A percentile compares a stretch with the other conserved stretches of the same genome.
phyloP scores from a whole-genome alignment of 768 basidiomycete species.

The Naganishia friedmannii region DNA sequence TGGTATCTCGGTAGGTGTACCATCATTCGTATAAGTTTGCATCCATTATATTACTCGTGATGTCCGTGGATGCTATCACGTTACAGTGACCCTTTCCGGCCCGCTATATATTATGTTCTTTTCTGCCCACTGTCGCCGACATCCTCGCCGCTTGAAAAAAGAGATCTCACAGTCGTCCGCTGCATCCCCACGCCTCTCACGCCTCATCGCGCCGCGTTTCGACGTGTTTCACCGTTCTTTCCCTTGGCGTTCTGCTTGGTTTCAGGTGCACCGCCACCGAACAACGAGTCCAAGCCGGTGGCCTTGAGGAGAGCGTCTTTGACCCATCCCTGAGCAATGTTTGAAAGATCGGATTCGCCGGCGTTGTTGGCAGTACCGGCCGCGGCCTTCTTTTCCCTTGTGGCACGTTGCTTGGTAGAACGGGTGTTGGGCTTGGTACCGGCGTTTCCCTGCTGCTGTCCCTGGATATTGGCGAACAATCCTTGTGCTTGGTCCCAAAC shows the following conservation, averaged over 20 bases:
- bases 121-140: no score
- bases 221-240: conserved; percentile 53
- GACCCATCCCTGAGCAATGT: conserved; percentile 32
- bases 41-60: conserved; percentile 51
- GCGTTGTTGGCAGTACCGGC: background rate
- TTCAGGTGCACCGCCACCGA: conserved; percentile 18
- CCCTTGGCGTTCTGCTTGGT: conserved; percentile 56
- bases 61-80: conserved; percentile 45
- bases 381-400: background rate
- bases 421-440: conserved; percentile 1
- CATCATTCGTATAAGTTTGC: background rate
- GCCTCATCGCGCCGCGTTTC: conserved; percentile 47
- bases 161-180: no score
- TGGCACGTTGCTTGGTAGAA: background rate
- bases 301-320: conserved; percentile 28
- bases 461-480: conserved; percentile 19
- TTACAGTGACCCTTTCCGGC: conserved; percentile 19
- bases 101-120: background rate
- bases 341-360: conserved; percentile 16
- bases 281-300: conserved; percentile 9
- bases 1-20: no score
- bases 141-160: no score
- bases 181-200: conserved; percentile 43
- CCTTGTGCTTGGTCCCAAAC: conserved; percentile 26
- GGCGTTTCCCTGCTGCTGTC: background rate